phyloP scores from a whole-genome alignment of 495 filamentous ascomycete species.

The Barbatosphaeria neglecta region DNA sequence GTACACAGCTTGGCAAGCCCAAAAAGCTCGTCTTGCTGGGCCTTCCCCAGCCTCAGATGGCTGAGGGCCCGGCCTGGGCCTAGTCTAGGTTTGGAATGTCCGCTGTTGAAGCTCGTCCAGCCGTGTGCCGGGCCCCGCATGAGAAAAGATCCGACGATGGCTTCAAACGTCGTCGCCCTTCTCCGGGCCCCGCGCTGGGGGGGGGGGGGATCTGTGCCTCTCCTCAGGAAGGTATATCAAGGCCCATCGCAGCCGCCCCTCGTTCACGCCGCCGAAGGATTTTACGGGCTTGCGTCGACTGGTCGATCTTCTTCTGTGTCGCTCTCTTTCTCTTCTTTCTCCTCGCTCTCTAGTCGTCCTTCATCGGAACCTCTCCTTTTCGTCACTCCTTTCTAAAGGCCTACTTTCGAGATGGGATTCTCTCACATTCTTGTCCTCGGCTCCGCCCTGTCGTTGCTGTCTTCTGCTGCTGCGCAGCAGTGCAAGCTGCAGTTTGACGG shows the following conservation, averaged over 20 bases:
- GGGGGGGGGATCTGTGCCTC: no score
- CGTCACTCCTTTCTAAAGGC: not conserved
- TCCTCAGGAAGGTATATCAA: no score
- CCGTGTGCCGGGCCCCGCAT: not conserved
- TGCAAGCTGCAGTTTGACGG: slow-evolving; percentile 28
- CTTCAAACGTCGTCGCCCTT: not conserved
- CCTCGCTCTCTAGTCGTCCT: not conserved
- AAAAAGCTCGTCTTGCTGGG: no score
- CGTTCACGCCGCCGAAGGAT: not conserved
- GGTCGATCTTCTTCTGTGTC: not conserved
- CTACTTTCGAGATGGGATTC: slow-evolving; percentile 3
- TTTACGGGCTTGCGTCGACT: not conserved
- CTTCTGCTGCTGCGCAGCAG: slow-evolving; percentile 10
- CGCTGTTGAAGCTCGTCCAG: not conserved
- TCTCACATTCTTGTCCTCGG: not conserved
- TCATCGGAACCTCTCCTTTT: not conserved
- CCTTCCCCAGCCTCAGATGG: not conserved
- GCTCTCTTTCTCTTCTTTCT: not conserved
- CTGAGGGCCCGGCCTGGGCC: not conserved
- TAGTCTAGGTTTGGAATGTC: not conserved
- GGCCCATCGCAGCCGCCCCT: not conserved
- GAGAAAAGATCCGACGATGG: not conserved
- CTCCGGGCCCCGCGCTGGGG: not conserved
- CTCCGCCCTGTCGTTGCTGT: not conserved
- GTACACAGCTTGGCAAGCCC: no score